A percentile compares a stretch with the other conserved stretches of the same genome.
These are phyloP conservation scores for Hypoxylon sp. DNA, from an alignment of 2,329 filamentous ascomycete species.

Conservation along the genomic window DNA sequence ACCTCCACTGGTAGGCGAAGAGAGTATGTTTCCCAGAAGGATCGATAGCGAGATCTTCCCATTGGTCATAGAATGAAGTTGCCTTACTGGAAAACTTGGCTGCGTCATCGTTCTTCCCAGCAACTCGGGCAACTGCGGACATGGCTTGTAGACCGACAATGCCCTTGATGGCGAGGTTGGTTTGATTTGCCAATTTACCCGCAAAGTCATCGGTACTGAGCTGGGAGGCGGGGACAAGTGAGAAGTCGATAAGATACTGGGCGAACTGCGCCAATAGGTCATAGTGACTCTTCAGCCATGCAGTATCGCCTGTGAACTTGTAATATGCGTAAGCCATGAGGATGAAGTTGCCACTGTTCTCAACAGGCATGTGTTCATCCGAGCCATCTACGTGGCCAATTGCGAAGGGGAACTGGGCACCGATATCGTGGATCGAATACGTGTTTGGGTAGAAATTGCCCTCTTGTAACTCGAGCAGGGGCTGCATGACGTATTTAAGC, in stretches of 20 bases:
- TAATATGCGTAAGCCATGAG: conserved; percentile 72
- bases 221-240: conserved; percentile 76
- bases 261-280: conserved; percentile 78
- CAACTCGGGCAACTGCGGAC: conserved; percentile 69
- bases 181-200: conserved; percentile 78
- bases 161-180: conserved; percentile 82
- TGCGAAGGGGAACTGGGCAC: conserved; percentile 78
- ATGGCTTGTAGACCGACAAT: conserved; percentile 85
- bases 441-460: conserved; percentile 85
- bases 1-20: conserved; percentile 52
- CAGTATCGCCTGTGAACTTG: conserved; percentile 49
- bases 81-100: conserved; percentile 70
- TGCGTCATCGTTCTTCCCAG: conserved; percentile 69
- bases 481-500: conserved; percentile 82
- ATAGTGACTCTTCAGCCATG: conserved; percentile 67
- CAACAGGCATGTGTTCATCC: conserved; percentile 81
- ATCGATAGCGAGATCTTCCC: conserved; percentile 48
- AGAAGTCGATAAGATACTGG: conserved; percentile 77
- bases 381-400: conserved; percentile 77
- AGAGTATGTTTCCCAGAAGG: conserved; percentile 48
- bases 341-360: conserved; percentile 81
- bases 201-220: conserved; percentile 83
- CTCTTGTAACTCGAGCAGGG: conserved; percentile 82
- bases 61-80: conserved; percentile 45
- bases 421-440: conserved; percentile 82